Conservation (phyloP, 2,329 filamentous ascomycete genomes). For the Didymella exigua region DNA sequence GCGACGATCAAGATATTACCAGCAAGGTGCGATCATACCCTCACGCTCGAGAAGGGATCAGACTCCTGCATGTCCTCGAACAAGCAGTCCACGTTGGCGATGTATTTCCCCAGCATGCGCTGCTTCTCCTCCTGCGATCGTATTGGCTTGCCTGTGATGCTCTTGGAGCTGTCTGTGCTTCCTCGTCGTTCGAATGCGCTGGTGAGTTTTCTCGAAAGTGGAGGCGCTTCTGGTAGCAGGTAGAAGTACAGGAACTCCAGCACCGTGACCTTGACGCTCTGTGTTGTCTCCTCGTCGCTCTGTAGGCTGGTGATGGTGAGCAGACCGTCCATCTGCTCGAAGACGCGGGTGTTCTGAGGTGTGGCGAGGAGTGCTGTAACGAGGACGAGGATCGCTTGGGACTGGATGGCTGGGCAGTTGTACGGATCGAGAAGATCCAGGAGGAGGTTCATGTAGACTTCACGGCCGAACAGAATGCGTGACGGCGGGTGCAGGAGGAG, state of each 20-base stretch:
- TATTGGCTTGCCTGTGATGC: slow-evolving; percentile 45
- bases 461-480: slow-evolving; percentile 82
- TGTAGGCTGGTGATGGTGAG: slow-evolving; percentile 91
- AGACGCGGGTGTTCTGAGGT: slow-evolving; percentile 86
- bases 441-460: slow-evolving; percentile 95
- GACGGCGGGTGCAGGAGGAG: slow-evolving; percentile 89
- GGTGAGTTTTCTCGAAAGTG: slow-evolving; percentile 43
- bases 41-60: slow-evolving; percentile 59
- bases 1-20: not conserved
- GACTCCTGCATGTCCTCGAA: slow-evolving; percentile 83
- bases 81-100: slow-evolving; percentile 79
- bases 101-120: slow-evolving; percentile 73
- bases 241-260: slow-evolving; percentile 99
- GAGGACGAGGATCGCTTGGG: slow-evolving; percentile 84
- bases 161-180: slow-evolving; percentile 38
- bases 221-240: slow-evolving; percentile 85
- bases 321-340: slow-evolving; percentile 89
- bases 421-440: slow-evolving; percentile 90
- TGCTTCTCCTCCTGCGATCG: slow-evolving; percentile 82
- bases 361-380: slow-evolving; percentile 86
- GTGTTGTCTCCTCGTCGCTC: slow-evolving; percentile 82
- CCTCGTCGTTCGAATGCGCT: slow-evolving; percentile 41
- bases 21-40: slow-evolving; percentile 5
- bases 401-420: slow-evolving; percentile 91
- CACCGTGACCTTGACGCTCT: slow-evolving; percentile 93